Evolutionary conservation across 768 basidiomycete genomes (phyloP).

Genomic region (Scleroderma citrinum): DNA sequence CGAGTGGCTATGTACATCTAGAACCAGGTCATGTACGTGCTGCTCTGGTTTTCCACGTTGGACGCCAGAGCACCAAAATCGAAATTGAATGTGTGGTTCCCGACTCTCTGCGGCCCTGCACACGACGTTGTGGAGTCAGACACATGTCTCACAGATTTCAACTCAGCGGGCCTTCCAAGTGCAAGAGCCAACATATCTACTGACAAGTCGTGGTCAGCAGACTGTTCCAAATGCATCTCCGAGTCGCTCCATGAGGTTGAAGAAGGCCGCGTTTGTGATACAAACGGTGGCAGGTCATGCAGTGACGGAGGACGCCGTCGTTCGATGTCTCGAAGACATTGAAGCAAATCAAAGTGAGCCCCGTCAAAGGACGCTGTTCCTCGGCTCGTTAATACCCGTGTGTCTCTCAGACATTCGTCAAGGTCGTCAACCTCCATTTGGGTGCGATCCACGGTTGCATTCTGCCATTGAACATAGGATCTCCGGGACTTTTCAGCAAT

Average conservation of each 20-base stretch:
- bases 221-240: slow-evolving; percentile 15
- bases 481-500: slow-evolving; percentile 47
- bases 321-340: slow-evolving; percentile 21
- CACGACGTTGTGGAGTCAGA: slow-evolving; percentile 16
- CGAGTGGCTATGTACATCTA: slow-evolving; percentile 19
- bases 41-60: slow-evolving; percentile 51
- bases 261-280: slow-evolving; percentile 11
- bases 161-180: slow-evolving; percentile 24
- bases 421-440: slow-evolving; percentile 25
- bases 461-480: slow-evolving; percentile 37
- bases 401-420: slow-evolving; percentile 2
- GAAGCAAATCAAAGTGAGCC: slow-evolving; percentile 20
- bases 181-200: slow-evolving; percentile 28
- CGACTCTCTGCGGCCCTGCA: slow-evolving; percentile 36
- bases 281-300: slow-evolving; percentile 20
- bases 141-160: slow-evolving; percentile 13
- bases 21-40: slow-evolving; percentile 64
- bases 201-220: slow-evolving; percentile 23
- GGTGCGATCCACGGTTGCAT: slow-evolving; percentile 10
- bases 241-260: slow-evolving; percentile 10
- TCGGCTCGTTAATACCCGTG: not conserved
- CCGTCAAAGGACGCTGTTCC: slow-evolving; percentile 14
- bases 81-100: slow-evolving; percentile 53
- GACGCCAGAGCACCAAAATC: slow-evolving; percentile 54
- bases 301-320: slow-evolving; percentile 13